Percentiles rank a stretch among this genome's conserved stretches.
phyloP scores from a whole-genome alignment of 2,329 filamentous ascomycete species.

The Neonectria magnoliae region DNA sequence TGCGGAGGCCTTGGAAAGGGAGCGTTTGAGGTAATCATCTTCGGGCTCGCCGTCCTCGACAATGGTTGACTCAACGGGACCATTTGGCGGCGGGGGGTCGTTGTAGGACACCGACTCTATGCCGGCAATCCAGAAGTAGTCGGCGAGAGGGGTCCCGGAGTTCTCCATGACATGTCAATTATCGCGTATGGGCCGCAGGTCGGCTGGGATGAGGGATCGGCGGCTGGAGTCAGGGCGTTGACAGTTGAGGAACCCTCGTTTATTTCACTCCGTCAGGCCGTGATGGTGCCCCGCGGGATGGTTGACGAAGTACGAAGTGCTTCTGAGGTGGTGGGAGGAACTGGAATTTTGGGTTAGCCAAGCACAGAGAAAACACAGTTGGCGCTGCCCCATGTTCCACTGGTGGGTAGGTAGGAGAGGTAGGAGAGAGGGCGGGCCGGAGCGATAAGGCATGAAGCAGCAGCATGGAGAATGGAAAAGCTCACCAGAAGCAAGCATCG shows the following conservation, averaged over 20 bases:
- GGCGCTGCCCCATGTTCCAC: conserved; percentile 18
- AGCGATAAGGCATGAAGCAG: conserved; percentile 21
- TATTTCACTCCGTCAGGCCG: conserved; percentile 9
- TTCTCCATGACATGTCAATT: conserved; percentile 65
- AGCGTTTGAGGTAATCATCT: conserved; percentile 48
- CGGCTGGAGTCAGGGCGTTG: conserved; percentile 10
- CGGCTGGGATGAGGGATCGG: conserved; percentile 26
- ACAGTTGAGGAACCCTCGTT: conserved; percentile 17
- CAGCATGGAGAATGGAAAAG: conserved; percentile 5
- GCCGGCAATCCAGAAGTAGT: conserved; percentile 81
- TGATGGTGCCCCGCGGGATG: conserved; percentile 8
- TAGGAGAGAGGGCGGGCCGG: neutral
- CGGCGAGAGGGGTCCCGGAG: conserved; percentile 73
- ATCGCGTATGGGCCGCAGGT: conserved; percentile 38
- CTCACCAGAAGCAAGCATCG: conserved; percentile 30
- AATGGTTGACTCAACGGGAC: conserved; percentile 66
- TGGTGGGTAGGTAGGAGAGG: neutral
- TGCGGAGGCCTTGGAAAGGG: conserved; percentile 39
- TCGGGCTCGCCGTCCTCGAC: conserved; percentile 70
- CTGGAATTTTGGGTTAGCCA: conserved; percentile 32
- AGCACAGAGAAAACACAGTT: conserved; percentile 14
- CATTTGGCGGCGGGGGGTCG: conserved; percentile 55
- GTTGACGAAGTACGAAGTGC: conserved; percentile 18
- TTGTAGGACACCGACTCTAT: conserved; percentile 74
- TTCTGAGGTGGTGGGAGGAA: conserved; percentile 12